Base-by-base conservation (phyloP, 805 yeast species). In the Metschnikowia peoriensis region DNA sequence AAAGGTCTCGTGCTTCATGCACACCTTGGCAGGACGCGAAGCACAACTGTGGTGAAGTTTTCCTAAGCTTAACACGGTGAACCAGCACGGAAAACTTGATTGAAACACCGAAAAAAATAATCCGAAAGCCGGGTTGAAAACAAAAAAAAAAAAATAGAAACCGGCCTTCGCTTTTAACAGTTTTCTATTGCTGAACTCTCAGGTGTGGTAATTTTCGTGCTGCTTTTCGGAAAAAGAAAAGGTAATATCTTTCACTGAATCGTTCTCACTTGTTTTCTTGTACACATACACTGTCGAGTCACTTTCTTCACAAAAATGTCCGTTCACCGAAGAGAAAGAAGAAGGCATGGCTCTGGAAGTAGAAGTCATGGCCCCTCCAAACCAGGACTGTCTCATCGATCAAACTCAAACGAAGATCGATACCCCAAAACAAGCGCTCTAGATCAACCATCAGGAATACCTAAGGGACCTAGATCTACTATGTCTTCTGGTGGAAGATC, bases 21-120 rank as follows among this genome's bases (percentile, higher is more conserved):
- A 49, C 51, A 34, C 46, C 47, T 15, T 27, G 16, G 47, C 50
- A 48, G 47, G 53, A 50, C 53, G 53, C 53, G 53, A 50, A 50
- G 49, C 49, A 46, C 46, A 50, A 45, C 49, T 44, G 10, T 32
- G 34, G 49, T 35, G 46, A 41, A 41, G 40, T 46, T 41, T 50
- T 44, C 46, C 49, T 15, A 15, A 22, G 34, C n/a, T 32, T 8
- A 27, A 15, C 27, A 16, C 38, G 49, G 45, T 37, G 40, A 49
- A 28, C 42, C 39, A 8, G 10, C 42, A 28, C 35, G 41, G 11
- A 16, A 38, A 28, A n/a, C 35, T 32, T 46, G 10, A 12, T 32
- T 32, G 12, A 6, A 32, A 32, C 35, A 32, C 35, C 12, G 35
- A 32, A 32, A 32, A 32, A 32, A 32, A 32, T n/a, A 22, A 22